Evolutionary conservation across 2,329 filamentous ascomycete genomes (phyloP), one percentile per base, ranked within the genome.

Genomic region (Fusarium protoensiforme): DNA sequence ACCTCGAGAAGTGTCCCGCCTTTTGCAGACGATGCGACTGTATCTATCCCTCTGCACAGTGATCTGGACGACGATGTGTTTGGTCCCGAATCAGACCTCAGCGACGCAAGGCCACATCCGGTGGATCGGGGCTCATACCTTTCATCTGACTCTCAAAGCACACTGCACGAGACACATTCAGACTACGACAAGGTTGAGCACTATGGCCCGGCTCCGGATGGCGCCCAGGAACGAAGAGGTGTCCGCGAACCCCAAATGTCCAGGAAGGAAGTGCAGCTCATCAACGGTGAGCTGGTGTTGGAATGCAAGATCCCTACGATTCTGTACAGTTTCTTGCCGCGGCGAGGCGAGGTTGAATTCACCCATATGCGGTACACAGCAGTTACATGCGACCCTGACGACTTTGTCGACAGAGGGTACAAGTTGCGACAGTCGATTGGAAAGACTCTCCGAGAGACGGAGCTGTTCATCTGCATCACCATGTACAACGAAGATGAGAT

Each of bases 401-500:
- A 98, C 80, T 98, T 97, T 78, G 93, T 95, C 4, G 88, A 92
- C 9, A 90, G 92, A 71, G 96, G 95, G 2, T 99, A 98, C 86
- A 96, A 97, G 80, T 85, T 99, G 78, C 93, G 96, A 62, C 96
- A 98, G 83, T 94, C 94, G 79, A 94, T 98, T 69, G 95, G 95
- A 53, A 89, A 86, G 65, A 97, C 94, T 1, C 87, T 92, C 31
- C 91, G 96, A 71, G 95, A 98, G 82, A 98, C 96, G 0, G 96
- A 99, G 83, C 86, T 99, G 9, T 96, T 98, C 81, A 97, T 99
- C 78, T 98, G 95, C 81, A 87, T 99, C 70, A 99, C 96, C 77
- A 98, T 98, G 96, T 98, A 98, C 86, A 99, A 99, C 83, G 96
- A 99, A 84, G 94, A 98, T 83, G 96, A 98, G 80, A 94, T 98